Evolutionary conservation across 306 rosid genomes (phyloP).

Genomic region (Trifolium pratense): DNA sequence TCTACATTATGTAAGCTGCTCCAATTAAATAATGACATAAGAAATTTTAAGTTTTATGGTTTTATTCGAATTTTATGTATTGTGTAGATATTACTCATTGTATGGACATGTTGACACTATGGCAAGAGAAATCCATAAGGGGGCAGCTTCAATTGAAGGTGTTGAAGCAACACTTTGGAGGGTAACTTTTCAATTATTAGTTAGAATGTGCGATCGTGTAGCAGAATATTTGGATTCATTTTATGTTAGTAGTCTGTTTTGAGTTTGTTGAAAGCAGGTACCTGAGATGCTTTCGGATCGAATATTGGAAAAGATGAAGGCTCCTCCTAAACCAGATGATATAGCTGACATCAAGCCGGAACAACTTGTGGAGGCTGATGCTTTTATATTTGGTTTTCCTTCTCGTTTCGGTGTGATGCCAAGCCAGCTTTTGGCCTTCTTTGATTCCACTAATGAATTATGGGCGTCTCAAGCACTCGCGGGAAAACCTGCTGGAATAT

Average conservation of each 20-base stretch:
- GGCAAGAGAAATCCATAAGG: conserved; percentile 81
- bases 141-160: conserved; percentile 82
- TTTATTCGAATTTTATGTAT: conserved; percentile 8
- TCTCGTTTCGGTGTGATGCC: conserved; percentile 98
- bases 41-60: background rate
- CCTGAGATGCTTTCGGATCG: conserved; percentile 75
- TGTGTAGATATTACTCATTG: conserved; percentile 76
- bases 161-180: conserved; percentile 89
- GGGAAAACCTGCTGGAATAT: conserved; percentile 96
- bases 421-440: conserved; percentile 83
- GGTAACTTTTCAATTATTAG: conserved; percentile 49
- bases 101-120: conserved; percentile 89
- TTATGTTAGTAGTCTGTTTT: background rate
- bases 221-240: background rate
- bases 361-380: conserved; percentile 86
- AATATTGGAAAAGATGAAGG: conserved; percentile 77
- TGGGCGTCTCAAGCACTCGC: conserved; percentile 91
- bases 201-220: conserved; percentile 22
- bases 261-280: conserved; percentile 55
- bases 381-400: conserved; percentile 85
- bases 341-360: conserved; percentile 79
- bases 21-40: background rate
- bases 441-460: conserved; percentile 69
- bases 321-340: conserved; percentile 73
- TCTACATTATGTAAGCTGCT: conserved; percentile 71